phyloP scores from a whole-genome alignment of 805 yeast genomes.

The Kazachstania taianensis region DNA sequence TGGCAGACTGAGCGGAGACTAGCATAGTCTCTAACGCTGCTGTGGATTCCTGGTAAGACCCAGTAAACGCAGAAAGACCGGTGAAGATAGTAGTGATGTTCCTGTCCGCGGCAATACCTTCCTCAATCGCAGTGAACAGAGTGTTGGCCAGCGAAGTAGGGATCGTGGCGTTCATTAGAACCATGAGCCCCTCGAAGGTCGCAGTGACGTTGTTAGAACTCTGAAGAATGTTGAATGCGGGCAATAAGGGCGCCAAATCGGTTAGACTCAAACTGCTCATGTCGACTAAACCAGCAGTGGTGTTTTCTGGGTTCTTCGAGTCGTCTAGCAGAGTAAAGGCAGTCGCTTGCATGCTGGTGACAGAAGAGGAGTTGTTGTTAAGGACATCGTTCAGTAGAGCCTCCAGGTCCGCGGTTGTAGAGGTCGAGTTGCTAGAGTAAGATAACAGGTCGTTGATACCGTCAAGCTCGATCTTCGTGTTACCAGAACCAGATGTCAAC shows the following conservation, averaged over 20 bases:
- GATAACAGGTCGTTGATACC: constrained; percentile 13
- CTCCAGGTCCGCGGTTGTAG: constrained; percentile 13
- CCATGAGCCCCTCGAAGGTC: constrained; percentile 14
- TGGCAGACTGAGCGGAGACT: constrained; percentile 10
- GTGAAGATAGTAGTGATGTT: constrained; percentile 10
- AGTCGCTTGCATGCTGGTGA: constrained; percentile 9
- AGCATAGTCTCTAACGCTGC: constrained; percentile 15
- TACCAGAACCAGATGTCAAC: constrained; percentile 9
- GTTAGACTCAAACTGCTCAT: constrained; percentile 17
- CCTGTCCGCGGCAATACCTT: constrained; percentile 2
- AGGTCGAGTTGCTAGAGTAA: constrained; percentile 16
- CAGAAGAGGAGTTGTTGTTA: constrained; percentile 5
- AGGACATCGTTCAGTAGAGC: constrained; percentile 8
- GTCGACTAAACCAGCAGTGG: constrained; percentile 18
- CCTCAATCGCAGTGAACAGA: constrained; percentile 12
- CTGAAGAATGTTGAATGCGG: constrained; percentile 19
- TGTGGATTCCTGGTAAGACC: constrained; percentile 8
- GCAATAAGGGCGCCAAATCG: constrained; percentile 17
- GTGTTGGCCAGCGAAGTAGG: constrained; percentile 11
- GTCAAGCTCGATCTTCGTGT: constrained; percentile 10
- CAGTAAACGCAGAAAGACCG: constrained; percentile 7
- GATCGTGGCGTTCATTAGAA: constrained; percentile 16
- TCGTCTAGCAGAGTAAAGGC: constrained; percentile 18
- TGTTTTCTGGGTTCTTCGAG: constrained; percentile 18
- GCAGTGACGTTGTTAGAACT: constrained; percentile 16